phyloP scores from a whole-genome alignment of 805 yeast genomes.

The Saccharomycodes ludwigii region DNA sequence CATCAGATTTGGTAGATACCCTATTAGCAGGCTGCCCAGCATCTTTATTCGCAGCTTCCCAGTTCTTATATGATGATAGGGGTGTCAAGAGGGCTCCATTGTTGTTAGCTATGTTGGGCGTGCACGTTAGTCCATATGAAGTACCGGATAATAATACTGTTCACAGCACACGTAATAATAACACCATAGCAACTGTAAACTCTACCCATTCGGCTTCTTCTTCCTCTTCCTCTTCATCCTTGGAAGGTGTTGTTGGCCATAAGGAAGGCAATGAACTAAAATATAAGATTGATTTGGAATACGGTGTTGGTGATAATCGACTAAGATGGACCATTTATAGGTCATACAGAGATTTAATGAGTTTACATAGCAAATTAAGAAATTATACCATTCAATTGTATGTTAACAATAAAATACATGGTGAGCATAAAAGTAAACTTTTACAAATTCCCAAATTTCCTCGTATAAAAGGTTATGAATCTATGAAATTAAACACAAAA shows the following conservation, averaged over 20 bases:
- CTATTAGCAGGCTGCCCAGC: conserved; percentile 61
- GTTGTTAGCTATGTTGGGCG: conserved; percentile 57
- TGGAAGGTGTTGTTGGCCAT: conserved; percentile 8
- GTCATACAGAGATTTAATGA: conserved; percentile 58
- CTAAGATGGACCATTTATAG: conserved; percentile 72
- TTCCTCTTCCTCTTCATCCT: conserved; percentile 1
- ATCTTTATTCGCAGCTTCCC: conserved; percentile 60
- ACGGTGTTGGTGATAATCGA: conserved; percentile 74
- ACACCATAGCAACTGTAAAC: not conserved
- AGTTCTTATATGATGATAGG: conserved; percentile 63
- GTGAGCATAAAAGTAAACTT: conserved; percentile 15
- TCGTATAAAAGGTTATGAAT: too few species aligned
- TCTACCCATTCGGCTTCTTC: not conserved
- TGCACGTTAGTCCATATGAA: conserved; percentile 41
- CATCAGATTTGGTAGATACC: conserved; percentile 36
- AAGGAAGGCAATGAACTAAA: conserved; percentile 23
- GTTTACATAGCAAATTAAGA: conserved; percentile 57
- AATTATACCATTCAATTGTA: conserved; percentile 35
- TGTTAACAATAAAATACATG: conserved; percentile 18
- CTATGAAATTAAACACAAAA: conserved; percentile 3
- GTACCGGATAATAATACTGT: conserved; percentile 27
- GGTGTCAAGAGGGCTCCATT: conserved; percentile 75
- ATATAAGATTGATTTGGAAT: conserved; percentile 67
- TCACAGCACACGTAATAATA: conserved; percentile 19
- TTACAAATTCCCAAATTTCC: conserved; percentile 19